These are phyloP conservation scores for Scleroderma bovista DNA, from an alignment of 768 basidiomycete genomes.

Conservation along the genomic window DNA sequence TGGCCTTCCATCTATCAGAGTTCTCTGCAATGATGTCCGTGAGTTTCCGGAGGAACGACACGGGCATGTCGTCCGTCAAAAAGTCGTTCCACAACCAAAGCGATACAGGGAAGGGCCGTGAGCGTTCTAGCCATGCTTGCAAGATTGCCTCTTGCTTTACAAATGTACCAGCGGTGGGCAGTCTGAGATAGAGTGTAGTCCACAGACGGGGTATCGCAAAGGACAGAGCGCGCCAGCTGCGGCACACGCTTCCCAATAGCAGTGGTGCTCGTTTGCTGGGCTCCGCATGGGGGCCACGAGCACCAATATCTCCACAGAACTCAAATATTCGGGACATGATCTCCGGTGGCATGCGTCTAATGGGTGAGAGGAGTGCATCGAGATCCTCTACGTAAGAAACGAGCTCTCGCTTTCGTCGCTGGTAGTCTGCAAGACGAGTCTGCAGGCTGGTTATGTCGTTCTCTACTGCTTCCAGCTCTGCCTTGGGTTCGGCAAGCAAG, in stretches of 20 bases:
- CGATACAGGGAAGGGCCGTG: constrained; percentile 20
- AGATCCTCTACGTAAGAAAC: constrained; percentile 28
- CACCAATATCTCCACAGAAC: constrained; percentile 25
- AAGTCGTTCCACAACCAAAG: constrained; percentile 30
- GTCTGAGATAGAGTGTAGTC: constrained; percentile 28
- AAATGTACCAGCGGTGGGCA: constrained; percentile 20
- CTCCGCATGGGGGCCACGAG: constrained; percentile 24
- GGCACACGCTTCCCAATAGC: constrained; percentile 25
- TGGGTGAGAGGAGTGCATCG: constrained; percentile 28
- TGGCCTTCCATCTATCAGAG: constrained; percentile 26
- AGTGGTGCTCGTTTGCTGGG: constrained; percentile 25
- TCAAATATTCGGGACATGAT: constrained; percentile 29
- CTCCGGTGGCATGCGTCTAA: constrained; percentile 29
- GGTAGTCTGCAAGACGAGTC: constrained; percentile 25
- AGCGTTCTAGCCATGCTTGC: constrained; percentile 21
- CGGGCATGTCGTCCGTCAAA: constrained; percentile 27
- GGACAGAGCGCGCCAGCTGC: constrained; percentile 23
- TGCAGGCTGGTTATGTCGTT: constrained; percentile 22
- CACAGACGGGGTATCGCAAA: constrained; percentile 25
- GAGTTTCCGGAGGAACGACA: constrained; percentile 18
- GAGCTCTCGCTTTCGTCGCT: constrained; percentile 23
- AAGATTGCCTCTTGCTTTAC: constrained; percentile 21
- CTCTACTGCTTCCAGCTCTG: constrained; percentile 22
- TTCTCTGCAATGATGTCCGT: constrained; percentile 13
- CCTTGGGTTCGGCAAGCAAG: constrained; percentile 22